phyloP scores from a whole-genome alignment of 345 rosid species.

The Cardamine resedifolia region DNA sequence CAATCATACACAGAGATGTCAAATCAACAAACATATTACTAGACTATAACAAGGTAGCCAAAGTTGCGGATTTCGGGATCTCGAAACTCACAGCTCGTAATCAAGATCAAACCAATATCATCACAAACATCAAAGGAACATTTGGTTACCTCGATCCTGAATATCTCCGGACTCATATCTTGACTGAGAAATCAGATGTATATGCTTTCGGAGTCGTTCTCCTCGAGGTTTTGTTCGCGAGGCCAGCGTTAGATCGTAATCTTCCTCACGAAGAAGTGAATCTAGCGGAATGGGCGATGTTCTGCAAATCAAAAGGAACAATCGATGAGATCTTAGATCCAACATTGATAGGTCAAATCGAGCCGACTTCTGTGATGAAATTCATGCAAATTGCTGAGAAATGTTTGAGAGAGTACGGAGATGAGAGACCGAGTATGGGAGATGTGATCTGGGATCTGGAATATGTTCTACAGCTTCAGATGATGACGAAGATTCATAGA shows the following conservation, averaged over 20 bases:
- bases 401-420: constrained; percentile 53
- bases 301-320: background rate
- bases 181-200: constrained; percentile 31
- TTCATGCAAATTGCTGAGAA: constrained; percentile 49
- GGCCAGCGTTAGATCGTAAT: background rate
- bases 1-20: constrained; percentile 35
- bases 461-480: constrained; percentile 2
- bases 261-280: constrained; percentile 13
- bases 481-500: background rate
- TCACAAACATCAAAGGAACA: constrained; percentile 26
- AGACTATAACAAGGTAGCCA: constrained; percentile 25
- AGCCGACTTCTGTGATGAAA: constrained; percentile 32
- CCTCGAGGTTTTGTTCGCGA: constrained; percentile 27
- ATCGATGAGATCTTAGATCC: constrained; percentile 19
- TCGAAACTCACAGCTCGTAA: constrained; percentile 6
- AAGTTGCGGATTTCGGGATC: constrained; percentile 33
- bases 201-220: constrained; percentile 27
- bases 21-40: constrained; percentile 36
- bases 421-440: constrained; percentile 53
- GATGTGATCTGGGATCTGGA: constrained; percentile 49
- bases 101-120: constrained; percentile 33
- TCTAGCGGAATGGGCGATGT: constrained; percentile 25
- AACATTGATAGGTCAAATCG: background rate
- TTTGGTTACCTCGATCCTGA: constrained; percentile 36
- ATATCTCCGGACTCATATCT: background rate